Evolutionary conservation across 2,329 filamentous ascomycete species (phyloP).

Genomic region (Neofusicoccum laricinum): DNA sequence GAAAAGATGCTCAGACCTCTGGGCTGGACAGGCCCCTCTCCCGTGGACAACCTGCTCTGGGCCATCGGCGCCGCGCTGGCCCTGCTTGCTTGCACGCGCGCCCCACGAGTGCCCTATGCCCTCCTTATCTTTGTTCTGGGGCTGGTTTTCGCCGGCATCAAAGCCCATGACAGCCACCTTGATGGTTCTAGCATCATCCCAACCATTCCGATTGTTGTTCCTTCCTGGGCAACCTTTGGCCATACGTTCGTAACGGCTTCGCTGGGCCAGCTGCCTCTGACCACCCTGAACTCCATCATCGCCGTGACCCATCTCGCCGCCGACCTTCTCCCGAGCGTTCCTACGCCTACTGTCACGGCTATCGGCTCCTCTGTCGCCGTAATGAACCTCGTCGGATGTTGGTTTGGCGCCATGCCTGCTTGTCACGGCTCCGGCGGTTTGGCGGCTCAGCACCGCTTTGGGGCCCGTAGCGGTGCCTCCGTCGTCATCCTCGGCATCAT

Average conservation of each 20-base stretch:
- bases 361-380: slow-evolving; percentile 76
- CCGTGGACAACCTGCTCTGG: slow-evolving; percentile 77
- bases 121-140: slow-evolving; percentile 69
- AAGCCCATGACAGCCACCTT: slow-evolving; percentile 19
- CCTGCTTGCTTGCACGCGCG: slow-evolving; percentile 65
- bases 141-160: slow-evolving; percentile 59
- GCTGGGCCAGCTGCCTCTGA: slow-evolving; percentile 84
- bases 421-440: slow-evolving; percentile 91
- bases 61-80: slow-evolving; percentile 69
- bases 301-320: slow-evolving; percentile 77
- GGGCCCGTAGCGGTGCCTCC: slow-evolving; percentile 81
- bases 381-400: slow-evolving; percentile 83
- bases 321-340: slow-evolving; percentile 70
- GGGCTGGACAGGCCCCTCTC: slow-evolving; percentile 63
- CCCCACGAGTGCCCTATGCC: slow-evolving; percentile 72
- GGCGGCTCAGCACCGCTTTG: slow-evolving; percentile 88
- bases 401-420: slow-evolving; percentile 93
- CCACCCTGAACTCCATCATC: slow-evolving; percentile 87
- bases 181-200: slow-evolving; percentile 1
- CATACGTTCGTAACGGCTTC: slow-evolving; percentile 63
- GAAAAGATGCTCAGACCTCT: slow-evolving; percentile 65
- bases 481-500: slow-evolving; percentile 74
- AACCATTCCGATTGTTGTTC: slow-evolving; percentile 47
- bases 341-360: slow-evolving; percentile 58
- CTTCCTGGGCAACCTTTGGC: slow-evolving; percentile 49